phyloP scores from a whole-genome alignment of 768 basidiomycete genomes.

The Boletus rubescentipes region DNA sequence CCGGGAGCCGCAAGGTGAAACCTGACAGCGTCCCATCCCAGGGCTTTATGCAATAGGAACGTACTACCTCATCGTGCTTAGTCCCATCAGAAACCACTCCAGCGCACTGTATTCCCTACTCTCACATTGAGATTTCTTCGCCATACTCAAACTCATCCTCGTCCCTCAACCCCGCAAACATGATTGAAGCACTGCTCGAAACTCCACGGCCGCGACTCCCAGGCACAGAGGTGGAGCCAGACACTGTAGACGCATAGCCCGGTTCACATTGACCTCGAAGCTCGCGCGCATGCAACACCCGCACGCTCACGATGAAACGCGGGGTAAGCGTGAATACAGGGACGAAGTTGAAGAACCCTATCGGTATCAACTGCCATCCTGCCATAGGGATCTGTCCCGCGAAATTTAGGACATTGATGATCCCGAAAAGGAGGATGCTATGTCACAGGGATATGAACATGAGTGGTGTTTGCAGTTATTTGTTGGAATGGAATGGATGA shows the following conservation, averaged over 20 bases:
- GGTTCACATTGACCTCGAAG: not conserved
- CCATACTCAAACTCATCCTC: not conserved
- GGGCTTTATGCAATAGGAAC: too few species aligned
- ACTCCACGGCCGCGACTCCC: too few species aligned
- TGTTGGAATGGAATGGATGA: too few species aligned
- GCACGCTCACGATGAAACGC: constrained; percentile 6
- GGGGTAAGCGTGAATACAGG: constrained; percentile 8
- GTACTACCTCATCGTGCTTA: too few species aligned
- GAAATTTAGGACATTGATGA: not conserved
- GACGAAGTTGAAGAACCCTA: not conserved
- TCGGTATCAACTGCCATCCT: not conserved
- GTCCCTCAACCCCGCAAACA: not conserved
- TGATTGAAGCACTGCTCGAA: too few species aligned
- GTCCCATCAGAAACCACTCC: too few species aligned
- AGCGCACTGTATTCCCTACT: too few species aligned
- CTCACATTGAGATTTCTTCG: not conserved
- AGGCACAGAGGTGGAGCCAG: not conserved
- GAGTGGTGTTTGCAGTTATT: not conserved
- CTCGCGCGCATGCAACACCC: constrained; percentile 3
- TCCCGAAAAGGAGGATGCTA: not conserved
- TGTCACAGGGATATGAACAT: not conserved
- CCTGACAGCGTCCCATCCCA: too few species aligned
- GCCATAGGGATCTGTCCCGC: not conserved
- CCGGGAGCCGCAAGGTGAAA: too few species aligned
- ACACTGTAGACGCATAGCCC: not conserved